phyloP scores from a whole-genome alignment of 768 basidiomycete genomes.

The Xerocomus spinulosus region DNA sequence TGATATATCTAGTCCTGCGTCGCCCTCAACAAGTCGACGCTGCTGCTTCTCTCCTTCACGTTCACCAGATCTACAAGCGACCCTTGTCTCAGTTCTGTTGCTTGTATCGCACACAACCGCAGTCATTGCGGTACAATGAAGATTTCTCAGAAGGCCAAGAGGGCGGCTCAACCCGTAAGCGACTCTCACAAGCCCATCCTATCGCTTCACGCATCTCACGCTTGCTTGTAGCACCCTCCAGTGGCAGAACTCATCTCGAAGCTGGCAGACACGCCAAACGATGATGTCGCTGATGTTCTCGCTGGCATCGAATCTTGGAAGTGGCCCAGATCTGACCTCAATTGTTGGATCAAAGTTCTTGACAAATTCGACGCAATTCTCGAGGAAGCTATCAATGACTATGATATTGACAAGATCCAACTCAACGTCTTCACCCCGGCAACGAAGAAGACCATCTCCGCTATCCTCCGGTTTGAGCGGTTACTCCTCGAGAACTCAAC shows the following conservation, averaged over 20 bases:
- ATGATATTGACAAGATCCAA: conserved; percentile 84
- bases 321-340: conserved; percentile 95
- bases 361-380: conserved; percentile 93
- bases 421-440: conserved; percentile 68
- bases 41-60: conserved; percentile 8
- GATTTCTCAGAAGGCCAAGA: conserved; percentile 83
- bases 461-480: conserved; percentile 85
- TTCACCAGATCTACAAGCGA: conserved; percentile 5
- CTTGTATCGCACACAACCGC: conserved; percentile 26
- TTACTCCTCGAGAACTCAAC: conserved; percentile 95
- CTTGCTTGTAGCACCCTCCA: conserved; percentile 58
- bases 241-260: conserved; percentile 76
- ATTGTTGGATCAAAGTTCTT: conserved; percentile 93
- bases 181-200: conserved; percentile 1
- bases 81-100: conserved; percentile 6
- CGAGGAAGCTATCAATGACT: conserved; percentile 75
- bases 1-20: conserved; percentile 31
- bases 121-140: conserved; percentile 68
- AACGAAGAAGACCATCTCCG: conserved; percentile 70
- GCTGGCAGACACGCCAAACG: conserved; percentile 59
- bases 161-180: conserved; percentile 71
- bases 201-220: conserved; percentile 9
- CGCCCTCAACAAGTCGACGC: conserved; percentile 17
- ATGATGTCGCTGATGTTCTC: conserved; percentile 68
- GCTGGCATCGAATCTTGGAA: conserved; percentile 75